Evolutionary conservation across 1,284 basidiomycete genomes (phyloP).

Genomic region (Sphaerobolus stellatus): DNA sequence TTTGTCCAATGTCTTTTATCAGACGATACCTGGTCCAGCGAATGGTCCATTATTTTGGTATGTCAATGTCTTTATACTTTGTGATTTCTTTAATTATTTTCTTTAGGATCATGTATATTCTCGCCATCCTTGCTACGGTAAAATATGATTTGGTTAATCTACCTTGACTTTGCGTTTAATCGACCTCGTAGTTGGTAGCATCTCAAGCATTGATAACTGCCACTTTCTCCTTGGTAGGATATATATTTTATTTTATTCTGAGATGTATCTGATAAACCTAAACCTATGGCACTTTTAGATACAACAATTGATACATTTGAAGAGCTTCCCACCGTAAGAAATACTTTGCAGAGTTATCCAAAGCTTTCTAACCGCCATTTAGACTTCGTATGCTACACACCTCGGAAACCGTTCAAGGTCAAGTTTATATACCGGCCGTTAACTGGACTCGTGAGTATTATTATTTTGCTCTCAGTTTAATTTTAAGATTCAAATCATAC

Average conservation of each 20-base stretch:
- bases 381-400: conserved; percentile 57
- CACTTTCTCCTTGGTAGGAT: conserved; percentile 56
- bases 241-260: conserved; percentile 14
- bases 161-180: background rate
- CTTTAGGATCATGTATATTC: conserved; percentile 56
- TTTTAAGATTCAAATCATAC: background rate
- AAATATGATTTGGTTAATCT: background rate
- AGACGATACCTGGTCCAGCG: conserved; percentile 54
- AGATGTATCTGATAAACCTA: background rate
- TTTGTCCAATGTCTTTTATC: conserved; percentile 59
- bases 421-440: conserved; percentile 61
- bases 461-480: background rate
- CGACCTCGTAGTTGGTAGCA: conserved; percentile 44
- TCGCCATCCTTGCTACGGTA: conserved; percentile 64
- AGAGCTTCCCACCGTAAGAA: conserved; percentile 50
- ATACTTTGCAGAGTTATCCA: background rate
- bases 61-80: conserved; percentile 2
- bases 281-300: conserved; percentile 22
- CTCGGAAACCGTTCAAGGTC: conserved; percentile 57
- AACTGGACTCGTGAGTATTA: conserved; percentile 48
- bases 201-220: conserved; percentile 71
- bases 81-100: background rate
- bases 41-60: conserved; percentile 59
- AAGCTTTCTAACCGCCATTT: background rate
- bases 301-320: conserved; percentile 63